phyloP scores from a whole-genome alignment of 164 flowering plant genomes.

The Saururus chinensis region DNA sequence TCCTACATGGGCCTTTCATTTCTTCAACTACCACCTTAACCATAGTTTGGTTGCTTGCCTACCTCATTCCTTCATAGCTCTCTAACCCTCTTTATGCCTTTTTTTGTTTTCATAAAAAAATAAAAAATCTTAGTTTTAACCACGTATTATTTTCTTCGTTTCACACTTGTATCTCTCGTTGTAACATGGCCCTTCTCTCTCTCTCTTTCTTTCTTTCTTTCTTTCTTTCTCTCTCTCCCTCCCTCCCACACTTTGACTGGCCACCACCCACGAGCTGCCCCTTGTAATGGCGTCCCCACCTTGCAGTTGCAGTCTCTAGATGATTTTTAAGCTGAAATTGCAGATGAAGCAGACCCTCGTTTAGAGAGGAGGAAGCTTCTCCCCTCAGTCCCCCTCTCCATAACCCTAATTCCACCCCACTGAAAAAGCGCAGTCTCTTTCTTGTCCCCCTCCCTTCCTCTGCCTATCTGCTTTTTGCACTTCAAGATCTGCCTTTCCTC shows the following conservation, averaged over 20 bases:
- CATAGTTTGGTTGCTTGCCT: not conserved
- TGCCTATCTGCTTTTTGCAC: not conserved
- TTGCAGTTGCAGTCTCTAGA: slow-evolving; percentile 6
- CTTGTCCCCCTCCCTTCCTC: not conserved
- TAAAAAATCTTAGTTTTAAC: not conserved
- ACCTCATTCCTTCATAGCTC: not conserved
- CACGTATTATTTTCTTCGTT: not conserved
- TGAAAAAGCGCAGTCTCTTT: slow-evolving; percentile 3
- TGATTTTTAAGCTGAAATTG: slow-evolving; percentile 21
- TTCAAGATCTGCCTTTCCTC: not conserved
- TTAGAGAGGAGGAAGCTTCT: slow-evolving; percentile 13
- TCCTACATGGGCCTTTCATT: not conserved
- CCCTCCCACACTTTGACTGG: slow-evolving; percentile 12
- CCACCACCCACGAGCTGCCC: slow-evolving; percentile 4
- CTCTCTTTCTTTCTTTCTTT: slow-evolving; percentile 4
- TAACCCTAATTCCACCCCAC: slow-evolving; percentile 13
- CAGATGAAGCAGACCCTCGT: slow-evolving; percentile 24
- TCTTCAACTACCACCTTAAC: not conserved
- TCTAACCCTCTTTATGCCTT: not conserved
- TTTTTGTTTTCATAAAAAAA: not conserved
- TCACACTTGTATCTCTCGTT: not conserved
- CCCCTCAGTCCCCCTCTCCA: not conserved
- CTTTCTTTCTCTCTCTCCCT: slow-evolving; percentile 4
- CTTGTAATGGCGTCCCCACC: slow-evolving; percentile 18
- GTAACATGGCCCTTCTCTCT: not conserved